phyloP scores from a whole-genome alignment of 805 yeast species.

The Candida lessepsii region DNA sequence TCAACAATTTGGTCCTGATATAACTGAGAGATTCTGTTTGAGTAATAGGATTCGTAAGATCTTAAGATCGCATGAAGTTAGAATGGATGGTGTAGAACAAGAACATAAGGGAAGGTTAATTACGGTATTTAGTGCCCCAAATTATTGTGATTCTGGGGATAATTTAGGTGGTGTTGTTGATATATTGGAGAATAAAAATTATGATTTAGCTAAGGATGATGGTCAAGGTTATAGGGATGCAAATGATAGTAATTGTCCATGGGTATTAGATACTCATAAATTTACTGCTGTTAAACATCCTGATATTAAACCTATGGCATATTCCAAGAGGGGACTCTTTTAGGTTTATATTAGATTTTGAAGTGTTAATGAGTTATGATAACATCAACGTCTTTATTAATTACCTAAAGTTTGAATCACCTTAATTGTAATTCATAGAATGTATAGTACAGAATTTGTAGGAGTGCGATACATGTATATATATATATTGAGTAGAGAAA shows the following conservation, averaged over 20 bases:
- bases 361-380: no score
- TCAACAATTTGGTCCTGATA: slow-evolving; percentile 94
- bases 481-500: neutral
- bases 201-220: slow-evolving; percentile 45
- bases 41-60: slow-evolving; percentile 71
- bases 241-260: slow-evolving; percentile 41
- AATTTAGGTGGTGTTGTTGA: slow-evolving; percentile 89
- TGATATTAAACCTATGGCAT: slow-evolving; percentile 91
- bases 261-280: slow-evolving; percentile 52
- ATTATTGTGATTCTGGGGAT: slow-evolving; percentile 91
- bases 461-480: neutral
- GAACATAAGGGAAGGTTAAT: slow-evolving; percentile 86
- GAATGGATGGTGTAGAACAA: slow-evolving; percentile 84
- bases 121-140: slow-evolving; percentile 98
- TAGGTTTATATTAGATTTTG: neutral
- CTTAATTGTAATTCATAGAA: no score
- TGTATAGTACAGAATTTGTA: no score
- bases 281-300: slow-evolving; percentile 90
- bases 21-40: slow-evolving; percentile 76
- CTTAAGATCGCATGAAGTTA: slow-evolving; percentile 92
- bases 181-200: slow-evolving; percentile 47
- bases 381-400: no score
- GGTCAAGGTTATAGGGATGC: slow-evolving; percentile 41
- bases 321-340: slow-evolving; percentile 45
- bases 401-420: no score